phyloP scores from a whole-genome alignment of 257 asterid genomes.

The Fraxinus anomala region DNA sequence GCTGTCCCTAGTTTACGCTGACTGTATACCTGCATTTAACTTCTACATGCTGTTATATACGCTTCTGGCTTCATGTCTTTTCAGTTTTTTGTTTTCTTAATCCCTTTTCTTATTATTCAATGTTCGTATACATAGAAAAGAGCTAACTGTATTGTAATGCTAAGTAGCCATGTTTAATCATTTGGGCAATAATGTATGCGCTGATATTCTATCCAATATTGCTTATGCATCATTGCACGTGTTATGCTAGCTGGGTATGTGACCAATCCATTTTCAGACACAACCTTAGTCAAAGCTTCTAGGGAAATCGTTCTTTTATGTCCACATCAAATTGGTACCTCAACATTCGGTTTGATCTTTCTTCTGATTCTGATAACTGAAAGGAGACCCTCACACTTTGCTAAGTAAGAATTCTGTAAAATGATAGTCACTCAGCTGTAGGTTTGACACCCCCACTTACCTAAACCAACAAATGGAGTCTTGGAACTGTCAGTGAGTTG shows the following conservation, averaged over 20 bases:
- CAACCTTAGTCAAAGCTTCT: not conserved
- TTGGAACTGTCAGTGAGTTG: not conserved
- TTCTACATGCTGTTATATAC: not conserved
- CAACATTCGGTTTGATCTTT: not conserved
- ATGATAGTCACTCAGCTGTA: not conserved
- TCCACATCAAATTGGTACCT: not conserved
- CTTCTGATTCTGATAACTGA: not conserved
- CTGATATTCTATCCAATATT: not conserved
- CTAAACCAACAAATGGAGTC: not conserved
- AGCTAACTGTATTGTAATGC: not conserved
- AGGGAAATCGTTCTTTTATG: not conserved
- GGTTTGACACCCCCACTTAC: not conserved
- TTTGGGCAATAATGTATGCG: not conserved
- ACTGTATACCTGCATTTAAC: not conserved
- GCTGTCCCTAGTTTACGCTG: constrained; percentile 19
- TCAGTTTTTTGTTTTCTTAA: not conserved
- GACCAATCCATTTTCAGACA: not conserved
- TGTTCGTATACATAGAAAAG: not conserved
- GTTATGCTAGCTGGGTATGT: not conserved
- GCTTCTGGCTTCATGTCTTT: not conserved
- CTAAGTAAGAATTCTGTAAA: not conserved
- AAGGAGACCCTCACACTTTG: not conserved
- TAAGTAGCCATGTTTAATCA: not conserved
- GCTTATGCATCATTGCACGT: not conserved
- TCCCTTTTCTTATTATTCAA: not conserved